Evolutionary conservation across 2,329 filamentous ascomycete genomes (phyloP).

Genomic region (Hortaea werneckii): DNA sequence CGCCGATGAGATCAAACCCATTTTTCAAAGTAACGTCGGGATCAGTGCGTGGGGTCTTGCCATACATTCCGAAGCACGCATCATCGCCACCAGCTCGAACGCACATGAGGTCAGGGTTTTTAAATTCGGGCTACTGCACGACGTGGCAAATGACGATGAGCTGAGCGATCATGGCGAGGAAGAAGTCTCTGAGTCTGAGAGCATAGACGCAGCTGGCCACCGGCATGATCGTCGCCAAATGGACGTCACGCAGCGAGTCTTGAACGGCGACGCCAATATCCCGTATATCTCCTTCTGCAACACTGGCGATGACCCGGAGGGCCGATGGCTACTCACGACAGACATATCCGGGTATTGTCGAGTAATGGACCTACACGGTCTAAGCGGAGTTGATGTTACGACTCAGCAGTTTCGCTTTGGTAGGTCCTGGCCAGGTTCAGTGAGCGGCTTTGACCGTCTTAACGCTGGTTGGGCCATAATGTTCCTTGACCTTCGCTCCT

Average conservation of each 20-base stretch:
- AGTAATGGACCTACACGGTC: constrained; percentile 18
- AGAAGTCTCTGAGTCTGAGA: neutral
- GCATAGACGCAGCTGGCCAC: constrained; percentile 12
- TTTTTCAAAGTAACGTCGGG: constrained; percentile 69
- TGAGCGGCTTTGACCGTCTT: constrained; percentile 16
- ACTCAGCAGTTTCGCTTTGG: constrained; percentile 11
- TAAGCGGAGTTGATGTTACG: neutral
- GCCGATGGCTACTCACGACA: constrained; percentile 47
- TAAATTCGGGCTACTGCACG: constrained; percentile 45
- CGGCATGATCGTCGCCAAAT: constrained; percentile 7
- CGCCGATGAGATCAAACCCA: constrained; percentile 38
- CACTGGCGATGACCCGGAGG: constrained; percentile 44
- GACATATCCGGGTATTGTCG: constrained; percentile 36
- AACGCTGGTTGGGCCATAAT: constrained; percentile 29
- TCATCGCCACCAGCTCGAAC: constrained; percentile 82
- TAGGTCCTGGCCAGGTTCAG: neutral
- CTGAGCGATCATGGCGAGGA: neutral
- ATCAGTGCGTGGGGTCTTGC: constrained; percentile 81
- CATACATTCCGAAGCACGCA: constrained; percentile 66
- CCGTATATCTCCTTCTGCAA: constrained; percentile 51
- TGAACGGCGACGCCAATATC: constrained; percentile 39
- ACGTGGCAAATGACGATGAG: constrained; percentile 6
- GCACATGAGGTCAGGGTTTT: constrained; percentile 48
- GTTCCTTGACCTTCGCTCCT: constrained; percentile 28
- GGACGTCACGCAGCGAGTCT: constrained; percentile 19